Evolutionary conservation across 2,329 filamentous ascomycete species (phyloP).

Genomic region (Pseudogymnoascus sp.): DNA sequence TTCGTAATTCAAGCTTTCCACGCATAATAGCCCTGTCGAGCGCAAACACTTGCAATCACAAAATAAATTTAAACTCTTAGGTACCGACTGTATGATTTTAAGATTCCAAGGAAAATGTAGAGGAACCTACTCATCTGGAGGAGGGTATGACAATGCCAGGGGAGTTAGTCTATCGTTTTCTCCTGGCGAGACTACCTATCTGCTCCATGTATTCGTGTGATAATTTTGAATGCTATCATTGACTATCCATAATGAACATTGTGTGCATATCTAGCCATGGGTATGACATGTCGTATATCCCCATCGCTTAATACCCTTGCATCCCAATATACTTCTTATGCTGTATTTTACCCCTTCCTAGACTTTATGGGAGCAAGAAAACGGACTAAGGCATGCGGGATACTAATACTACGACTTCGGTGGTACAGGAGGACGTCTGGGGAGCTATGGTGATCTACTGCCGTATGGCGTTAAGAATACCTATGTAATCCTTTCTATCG

Average conservation of each 20-base stretch:
- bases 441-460: too few relatives aligned
- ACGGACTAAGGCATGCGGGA: too few relatives aligned
- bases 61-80: background rate
- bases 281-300: background rate
- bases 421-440: too few relatives aligned
- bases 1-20: background rate
- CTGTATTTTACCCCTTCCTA: background rate
- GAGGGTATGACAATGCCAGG: background rate
- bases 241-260: background rate
- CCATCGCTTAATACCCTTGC: background rate
- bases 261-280: background rate
- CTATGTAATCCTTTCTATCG: too few relatives aligned
- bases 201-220: background rate
- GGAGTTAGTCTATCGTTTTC: background rate
- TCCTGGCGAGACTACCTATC: background rate
- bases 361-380: background rate
- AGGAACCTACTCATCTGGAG: background rate
- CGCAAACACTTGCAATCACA: background rate
- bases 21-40: background rate
- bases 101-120: background rate
- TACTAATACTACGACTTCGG: too few relatives aligned
- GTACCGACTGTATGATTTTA: background rate
- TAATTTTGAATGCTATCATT: background rate
- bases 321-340: background rate
- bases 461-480: too few relatives aligned